A percentile compares a stretch with the other conserved stretches of the same genome.
Conservation (phyloP, 1,284 basidiomycete genomes). For the Cystobasidiaceae sp. region DNA sequence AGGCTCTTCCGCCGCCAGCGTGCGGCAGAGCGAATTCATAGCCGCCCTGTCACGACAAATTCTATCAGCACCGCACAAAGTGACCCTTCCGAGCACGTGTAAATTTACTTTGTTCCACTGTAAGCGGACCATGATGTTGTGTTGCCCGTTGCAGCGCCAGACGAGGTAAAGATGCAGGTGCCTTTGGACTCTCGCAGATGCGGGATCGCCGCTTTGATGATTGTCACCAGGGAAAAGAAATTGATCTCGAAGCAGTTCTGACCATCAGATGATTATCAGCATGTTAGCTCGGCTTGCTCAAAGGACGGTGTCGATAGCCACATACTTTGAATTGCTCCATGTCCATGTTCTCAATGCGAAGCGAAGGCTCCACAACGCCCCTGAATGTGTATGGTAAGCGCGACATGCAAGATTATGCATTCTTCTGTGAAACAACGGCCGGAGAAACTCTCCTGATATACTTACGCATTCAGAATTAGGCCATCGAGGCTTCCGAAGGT, state of each 20-base stretch:
- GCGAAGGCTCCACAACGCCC: constrained; percentile 58
- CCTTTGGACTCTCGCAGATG: constrained; percentile 59
- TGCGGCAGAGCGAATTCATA: constrained; percentile 73
- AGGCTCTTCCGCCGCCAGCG: constrained; percentile 73
- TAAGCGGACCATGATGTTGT: constrained; percentile 69
- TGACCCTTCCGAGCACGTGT: no score
- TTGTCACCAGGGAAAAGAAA: constrained; percentile 70
- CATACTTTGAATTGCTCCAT: constrained; percentile 33
- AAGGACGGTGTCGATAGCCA: neutral
- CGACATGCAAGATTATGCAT: constrained; percentile 47
- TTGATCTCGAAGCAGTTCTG: constrained; percentile 62
- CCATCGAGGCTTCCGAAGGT: constrained; percentile 63
- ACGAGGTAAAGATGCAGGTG: constrained; percentile 69
- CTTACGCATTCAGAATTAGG: constrained; percentile 60
- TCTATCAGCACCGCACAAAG: fast-evolving
- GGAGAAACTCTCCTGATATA: neutral
- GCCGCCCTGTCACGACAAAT: constrained; percentile 56
- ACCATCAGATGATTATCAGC: neutral
- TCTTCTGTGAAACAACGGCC: neutral
- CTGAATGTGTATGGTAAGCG: no score
- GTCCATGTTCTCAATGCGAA: constrained; percentile 33
- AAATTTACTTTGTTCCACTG: constrained; percentile 59
- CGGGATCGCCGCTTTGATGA: constrained; percentile 62
- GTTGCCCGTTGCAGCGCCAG: constrained; percentile 69
- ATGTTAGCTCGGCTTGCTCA: neutral